Conservation (phyloP, 345 rosid species). For the Erysimum cheiranthoides region DNA sequence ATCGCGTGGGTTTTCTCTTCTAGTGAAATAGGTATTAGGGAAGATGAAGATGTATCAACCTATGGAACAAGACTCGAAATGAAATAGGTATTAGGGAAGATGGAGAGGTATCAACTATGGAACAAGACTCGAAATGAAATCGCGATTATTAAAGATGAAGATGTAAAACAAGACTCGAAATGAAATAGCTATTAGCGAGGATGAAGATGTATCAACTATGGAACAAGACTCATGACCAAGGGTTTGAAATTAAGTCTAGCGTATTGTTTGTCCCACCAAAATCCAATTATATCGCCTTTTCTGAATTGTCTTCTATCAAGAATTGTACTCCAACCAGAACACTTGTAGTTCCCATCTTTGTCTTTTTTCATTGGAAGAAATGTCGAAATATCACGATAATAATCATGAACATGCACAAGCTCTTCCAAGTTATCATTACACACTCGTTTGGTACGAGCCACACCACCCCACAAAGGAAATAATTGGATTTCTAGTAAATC, state of each 20-base stretch:
- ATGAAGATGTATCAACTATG: too few species aligned
- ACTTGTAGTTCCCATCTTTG: not conserved
- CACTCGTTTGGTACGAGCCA: not conserved
- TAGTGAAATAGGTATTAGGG: too few species aligned
- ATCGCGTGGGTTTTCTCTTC: too few species aligned
- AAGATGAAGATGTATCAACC: too few species aligned
- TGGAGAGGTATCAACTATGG: too few species aligned
- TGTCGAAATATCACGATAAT: not conserved
- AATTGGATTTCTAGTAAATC: not conserved
- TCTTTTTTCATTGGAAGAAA: not conserved
- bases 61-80: too few species aligned
- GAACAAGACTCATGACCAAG: not conserved
- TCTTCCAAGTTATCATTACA: not conserved
- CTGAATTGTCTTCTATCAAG: not conserved
- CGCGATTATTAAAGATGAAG: too few species aligned
- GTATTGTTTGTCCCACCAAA: not conserved
- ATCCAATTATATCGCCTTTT: not conserved
- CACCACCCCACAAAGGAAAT: not conserved
- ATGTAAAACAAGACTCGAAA: not conserved
- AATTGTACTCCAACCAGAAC: not conserved
- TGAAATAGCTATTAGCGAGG: too few species aligned
- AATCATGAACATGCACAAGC: not conserved
- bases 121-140: too few species aligned
- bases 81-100: too few species aligned
- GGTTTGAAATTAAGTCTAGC: not conserved